Percentiles rank a stretch among this genome's conserved stretches.
Conservation (phyloP, 345 rosid genomes). For the Conringia planisiliqua region DNA sequence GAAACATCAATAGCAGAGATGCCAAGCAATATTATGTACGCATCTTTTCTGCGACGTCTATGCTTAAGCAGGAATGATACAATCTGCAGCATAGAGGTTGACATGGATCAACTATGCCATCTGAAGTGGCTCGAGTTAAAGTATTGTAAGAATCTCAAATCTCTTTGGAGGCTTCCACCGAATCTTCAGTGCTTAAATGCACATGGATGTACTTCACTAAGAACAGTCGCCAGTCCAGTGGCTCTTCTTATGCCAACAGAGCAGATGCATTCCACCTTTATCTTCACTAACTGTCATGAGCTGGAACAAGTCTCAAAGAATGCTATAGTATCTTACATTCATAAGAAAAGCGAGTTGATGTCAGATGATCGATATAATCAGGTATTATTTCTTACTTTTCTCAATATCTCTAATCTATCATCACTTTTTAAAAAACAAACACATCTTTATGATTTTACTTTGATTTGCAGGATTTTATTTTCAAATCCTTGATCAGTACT, state of each 20-base stretch:
- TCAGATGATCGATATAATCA: conserved; percentile 2
- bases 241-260: not conserved
- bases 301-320: conserved; percentile 4
- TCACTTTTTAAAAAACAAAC: too few species aligned
- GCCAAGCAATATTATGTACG: not conserved
- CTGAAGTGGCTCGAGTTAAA: conserved; percentile 16
- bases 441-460: not conserved
- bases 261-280: not conserved
- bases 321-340: not conserved
- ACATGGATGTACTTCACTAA: conserved; percentile 9
- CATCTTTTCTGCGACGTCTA: not conserved
- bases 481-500: not conserved
- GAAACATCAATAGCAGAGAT: conserved; percentile 4
- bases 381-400: not conserved
- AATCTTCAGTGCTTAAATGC: conserved; percentile 11
- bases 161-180: conserved; percentile 8
- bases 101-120: not conserved
- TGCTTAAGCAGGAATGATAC: conserved; percentile 19
- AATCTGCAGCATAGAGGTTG: not conserved
- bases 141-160: conserved; percentile 15
- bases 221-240: not conserved
- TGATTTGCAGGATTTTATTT: conserved; percentile 18
- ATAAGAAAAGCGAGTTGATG: not conserved
- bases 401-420: too few species aligned
- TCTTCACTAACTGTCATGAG: not conserved